phyloP scores from a whole-genome alignment of 1,284 basidiomycete species.

The Cronartium quercuum region DNA sequence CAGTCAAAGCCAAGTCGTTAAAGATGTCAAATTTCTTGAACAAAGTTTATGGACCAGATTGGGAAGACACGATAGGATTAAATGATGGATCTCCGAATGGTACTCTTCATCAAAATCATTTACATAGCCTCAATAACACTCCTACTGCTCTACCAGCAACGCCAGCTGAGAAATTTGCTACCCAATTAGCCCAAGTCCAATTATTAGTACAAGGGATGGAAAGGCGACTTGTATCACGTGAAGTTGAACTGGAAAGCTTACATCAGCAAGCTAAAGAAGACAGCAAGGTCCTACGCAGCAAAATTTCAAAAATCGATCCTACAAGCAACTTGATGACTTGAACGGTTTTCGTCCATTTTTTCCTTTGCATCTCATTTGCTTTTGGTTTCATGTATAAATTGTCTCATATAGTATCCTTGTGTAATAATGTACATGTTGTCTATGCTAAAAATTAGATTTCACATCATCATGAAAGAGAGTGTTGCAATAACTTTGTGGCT shows the following conservation, averaged over 20 bases:
- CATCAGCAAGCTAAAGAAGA: constrained; percentile 10
- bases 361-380: no score
- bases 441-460: no score
- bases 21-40: constrained; percentile 26
- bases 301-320: not conserved
- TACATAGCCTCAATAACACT: not conserved
- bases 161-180: constrained; percentile 11
- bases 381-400: no score
- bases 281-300: constrained; percentile 3
- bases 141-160: not conserved
- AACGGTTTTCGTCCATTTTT: no score
- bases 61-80: constrained; percentile 30
- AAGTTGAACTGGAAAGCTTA: constrained; percentile 28
- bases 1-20: constrained; percentile 8
- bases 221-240: constrained; percentile 11
- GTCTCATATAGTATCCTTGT: no score
- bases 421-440: no score
- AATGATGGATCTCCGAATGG: constrained; percentile 9
- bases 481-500: no score
- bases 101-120: not conserved
- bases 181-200: constrained; percentile 34
- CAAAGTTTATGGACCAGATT: constrained; percentile 38
- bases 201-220: constrained; percentile 38
- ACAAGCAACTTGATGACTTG: no score
- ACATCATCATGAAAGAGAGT: no score